Evolutionary conservation across 2,329 filamentous ascomycete genomes (phyloP), one percentile per base, ranked within the genome.

Genomic region (Claviceps monticola): DNA sequence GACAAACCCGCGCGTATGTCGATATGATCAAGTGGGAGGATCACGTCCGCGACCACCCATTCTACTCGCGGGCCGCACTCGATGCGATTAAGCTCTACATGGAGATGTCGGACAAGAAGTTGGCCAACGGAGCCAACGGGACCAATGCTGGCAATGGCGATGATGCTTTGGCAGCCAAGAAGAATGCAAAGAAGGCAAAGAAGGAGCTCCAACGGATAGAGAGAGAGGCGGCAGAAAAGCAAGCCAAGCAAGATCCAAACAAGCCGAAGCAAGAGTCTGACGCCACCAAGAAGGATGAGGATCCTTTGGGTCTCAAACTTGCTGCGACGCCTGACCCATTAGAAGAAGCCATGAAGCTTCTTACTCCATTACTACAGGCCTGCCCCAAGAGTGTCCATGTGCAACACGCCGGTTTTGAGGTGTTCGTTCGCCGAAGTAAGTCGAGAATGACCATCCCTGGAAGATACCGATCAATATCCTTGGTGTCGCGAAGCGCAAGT

Each of bases 21-120:
- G 90, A 96, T 60, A 95, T 98, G 88, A 76, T 98, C 46, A 81
- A 86, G 59, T 98, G 93, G 94, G 91, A 97, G 65, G 90, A 98
- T 64, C 81, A 83, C 55, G 70, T 97, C 45, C 83, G 89, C 51
- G 86, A 95, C 60, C 93, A 98, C 65, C 93, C 93, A 1, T 96
- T 95, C 72, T 98, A 87, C 70, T 84, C 85, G 4, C 78, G 88
- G 45, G 86, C 88, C 48, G 91, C 93, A 1, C 72, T 95, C 23
- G 82, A 83, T 50, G 90, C 91, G 5, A 78, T 95, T 55, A 79
- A 83, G 55, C 75, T 94, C 36, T 97, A 96, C 65, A 64, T 95
- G 29, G 74, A 81, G 56, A 75, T 98, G 57, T 75, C 85, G 56
- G 91, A 96, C 60, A 80, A 85, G 56, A 86, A 85, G 1, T 71